Evolutionary conservation across 106 monocot species (phyloP).

Genomic region (Dendrobium nobile): DNA sequence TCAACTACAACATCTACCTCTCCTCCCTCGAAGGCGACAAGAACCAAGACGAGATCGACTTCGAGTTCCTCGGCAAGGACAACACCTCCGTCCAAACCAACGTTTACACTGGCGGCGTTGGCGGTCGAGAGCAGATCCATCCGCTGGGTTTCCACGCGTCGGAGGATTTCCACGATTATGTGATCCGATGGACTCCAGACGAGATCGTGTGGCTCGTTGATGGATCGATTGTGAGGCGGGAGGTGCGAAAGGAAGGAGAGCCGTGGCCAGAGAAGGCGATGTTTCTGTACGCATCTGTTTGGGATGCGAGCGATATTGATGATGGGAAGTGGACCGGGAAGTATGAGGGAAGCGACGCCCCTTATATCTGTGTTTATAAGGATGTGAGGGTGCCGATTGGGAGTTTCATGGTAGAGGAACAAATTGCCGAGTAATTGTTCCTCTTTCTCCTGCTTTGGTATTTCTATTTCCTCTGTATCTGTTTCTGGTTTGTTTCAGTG

Average conservation of each 20-base stretch:
- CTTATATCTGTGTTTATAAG: conserved; percentile 57
- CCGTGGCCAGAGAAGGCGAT: conserved; percentile 49
- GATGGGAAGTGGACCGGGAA: conserved; percentile 60
- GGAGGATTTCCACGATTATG: conserved; percentile 56
- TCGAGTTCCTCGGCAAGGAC: conserved; percentile 76
- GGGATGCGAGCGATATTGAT: conserved; percentile 63
- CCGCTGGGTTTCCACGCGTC: conserved; percentile 47
- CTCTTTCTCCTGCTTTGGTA: no score
- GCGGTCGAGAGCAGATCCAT: conserved; percentile 46
- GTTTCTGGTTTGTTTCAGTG: no score
- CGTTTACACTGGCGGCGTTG: conserved; percentile 38
- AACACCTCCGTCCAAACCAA: conserved; percentile 57
- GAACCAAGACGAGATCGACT: conserved; percentile 72
- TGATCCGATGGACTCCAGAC: conserved; percentile 38
- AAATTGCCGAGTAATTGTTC: background rate
- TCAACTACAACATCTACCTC: conserved; percentile 73
- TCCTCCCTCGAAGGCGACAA: conserved; percentile 68
- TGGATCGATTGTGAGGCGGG: conserved; percentile 31
- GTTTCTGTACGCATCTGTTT: conserved; percentile 68
- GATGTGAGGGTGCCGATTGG: conserved; percentile 48
- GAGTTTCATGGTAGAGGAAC: conserved; percentile 27
- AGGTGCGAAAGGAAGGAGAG: conserved; percentile 34
- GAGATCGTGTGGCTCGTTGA: conserved; percentile 58
- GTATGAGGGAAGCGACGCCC: conserved; percentile 47
- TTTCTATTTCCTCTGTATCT: no score